phyloP scores from a whole-genome alignment of 2,329 filamentous ascomycete genomes.

The Allantophomopsis cytisporea region DNA sequence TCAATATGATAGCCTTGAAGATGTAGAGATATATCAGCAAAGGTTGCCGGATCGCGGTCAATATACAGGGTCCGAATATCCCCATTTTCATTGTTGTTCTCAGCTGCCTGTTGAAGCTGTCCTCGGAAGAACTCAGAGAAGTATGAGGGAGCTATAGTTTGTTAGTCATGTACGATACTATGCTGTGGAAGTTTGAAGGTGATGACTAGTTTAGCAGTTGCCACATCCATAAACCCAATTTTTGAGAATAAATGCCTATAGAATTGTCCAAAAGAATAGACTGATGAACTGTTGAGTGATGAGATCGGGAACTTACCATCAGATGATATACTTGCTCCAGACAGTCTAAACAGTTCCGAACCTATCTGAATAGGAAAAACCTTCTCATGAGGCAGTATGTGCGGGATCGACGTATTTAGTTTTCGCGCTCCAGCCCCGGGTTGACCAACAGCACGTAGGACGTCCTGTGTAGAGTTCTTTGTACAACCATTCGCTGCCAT shows the following conservation, averaged over 20 bases:
- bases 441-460: too few species aligned
- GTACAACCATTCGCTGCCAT: too few species aligned
- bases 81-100: slow-evolving; percentile 30
- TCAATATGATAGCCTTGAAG: slow-evolving; percentile 83
- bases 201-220: neutral
- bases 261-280: neutral
- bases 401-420: too few species aligned
- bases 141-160: slow-evolving; percentile 73
- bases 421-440: too few species aligned
- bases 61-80: slow-evolving; percentile 76
- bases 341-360: slow-evolving; percentile 53
- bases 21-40: slow-evolving; percentile 79
- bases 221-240: neutral
- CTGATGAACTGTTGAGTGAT: neutral
- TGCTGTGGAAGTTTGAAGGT: slow-evolving; percentile 1
- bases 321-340: slow-evolving; percentile 56
- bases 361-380: slow-evolving; percentile 60
- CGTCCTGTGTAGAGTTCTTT: too few species aligned
- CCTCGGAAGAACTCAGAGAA: slow-evolving; percentile 90
- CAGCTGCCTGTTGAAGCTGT: slow-evolving; percentile 55
- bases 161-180: slow-evolving; percentile 15
- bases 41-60: slow-evolving; percentile 81
- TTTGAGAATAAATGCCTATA: neutral
- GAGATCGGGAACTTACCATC: slow-evolving; percentile 40
- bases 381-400: too few species aligned